These are phyloP conservation scores for Ceratocystis papillata DNA, from an alignment of 2,329 filamentous ascomycete genomes.

Conservation along the genomic window DNA sequence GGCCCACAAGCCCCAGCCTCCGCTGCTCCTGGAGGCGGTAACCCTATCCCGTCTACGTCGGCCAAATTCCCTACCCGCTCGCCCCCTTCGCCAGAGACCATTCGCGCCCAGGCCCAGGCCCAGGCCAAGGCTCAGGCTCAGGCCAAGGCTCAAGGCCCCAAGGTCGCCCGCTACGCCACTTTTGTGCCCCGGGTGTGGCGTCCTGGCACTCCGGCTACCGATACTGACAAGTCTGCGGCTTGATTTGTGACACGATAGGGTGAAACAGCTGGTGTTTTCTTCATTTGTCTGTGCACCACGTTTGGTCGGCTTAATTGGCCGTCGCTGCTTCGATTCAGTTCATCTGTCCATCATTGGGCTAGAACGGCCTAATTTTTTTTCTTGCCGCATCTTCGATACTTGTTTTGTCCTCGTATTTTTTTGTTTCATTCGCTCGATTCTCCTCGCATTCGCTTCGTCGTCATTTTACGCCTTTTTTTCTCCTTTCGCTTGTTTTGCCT, in stretches of 20 bases:
- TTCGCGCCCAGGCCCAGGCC: neutral
- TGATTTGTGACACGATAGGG: neutral
- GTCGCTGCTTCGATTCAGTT: neutral
- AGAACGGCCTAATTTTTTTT: neutral
- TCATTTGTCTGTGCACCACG: neutral
- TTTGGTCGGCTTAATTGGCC: neutral
- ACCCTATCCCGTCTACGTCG: neutral
- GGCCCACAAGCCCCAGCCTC: neutral
- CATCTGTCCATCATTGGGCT: neutral
- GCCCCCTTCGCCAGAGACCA: neutral
- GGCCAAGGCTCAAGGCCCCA: constrained; percentile 18
- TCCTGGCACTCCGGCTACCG: constrained; percentile 9
- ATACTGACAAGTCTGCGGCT: constrained; percentile 3
- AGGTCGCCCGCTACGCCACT: constrained; percentile 20
- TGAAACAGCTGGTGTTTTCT: neutral
- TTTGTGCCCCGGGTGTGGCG: constrained; percentile 20
- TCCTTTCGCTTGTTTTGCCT: neutral
- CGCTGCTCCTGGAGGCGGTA: neutral
- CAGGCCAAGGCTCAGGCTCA: constrained; percentile 2
- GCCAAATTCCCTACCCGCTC: constrained; percentile 13
- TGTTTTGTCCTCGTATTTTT: neutral
- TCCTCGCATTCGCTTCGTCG: neutral
- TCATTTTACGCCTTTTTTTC: neutral
- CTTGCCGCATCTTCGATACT: neutral
- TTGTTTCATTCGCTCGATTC: neutral